Conservation (phyloP, 257 asterid species). For the Eustoma russellianum region DNA sequence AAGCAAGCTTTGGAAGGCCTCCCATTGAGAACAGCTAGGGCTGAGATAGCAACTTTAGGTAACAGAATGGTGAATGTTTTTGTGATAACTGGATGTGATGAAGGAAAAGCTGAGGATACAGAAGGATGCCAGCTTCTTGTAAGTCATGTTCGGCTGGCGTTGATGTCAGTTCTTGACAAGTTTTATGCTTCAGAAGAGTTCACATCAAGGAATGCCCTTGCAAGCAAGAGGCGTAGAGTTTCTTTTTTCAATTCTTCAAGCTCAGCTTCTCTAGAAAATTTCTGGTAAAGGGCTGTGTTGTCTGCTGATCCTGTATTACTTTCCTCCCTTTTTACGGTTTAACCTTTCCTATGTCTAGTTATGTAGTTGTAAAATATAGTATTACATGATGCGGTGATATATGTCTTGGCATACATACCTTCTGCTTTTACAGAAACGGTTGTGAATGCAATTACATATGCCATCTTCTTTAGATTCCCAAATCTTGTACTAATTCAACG, state of each 20-base stretch:
- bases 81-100: constrained; percentile 31
- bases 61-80: constrained; percentile 63
- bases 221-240: constrained; percentile 57
- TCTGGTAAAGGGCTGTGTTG: constrained; percentile 30
- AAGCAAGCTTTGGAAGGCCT: constrained; percentile 53
- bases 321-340: constrained; percentile 1
- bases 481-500: constrained; percentile 11
- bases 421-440: constrained; percentile 30
- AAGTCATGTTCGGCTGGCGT: constrained; percentile 40
- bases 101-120: constrained; percentile 13
- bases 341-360: constrained; percentile 8
- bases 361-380: constrained; percentile 5
- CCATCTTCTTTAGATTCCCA: constrained; percentile 17
- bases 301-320: not conserved
- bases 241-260: constrained; percentile 36
- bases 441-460: constrained; percentile 70
- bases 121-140: constrained; percentile 31
- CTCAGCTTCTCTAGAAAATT: constrained; percentile 38
- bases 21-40: constrained; percentile 42
- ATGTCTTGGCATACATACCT: constrained; percentile 64
- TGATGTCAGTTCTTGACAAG: constrained; percentile 67
- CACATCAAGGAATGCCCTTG: constrained; percentile 37
- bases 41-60: constrained; percentile 77
- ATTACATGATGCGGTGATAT: constrained; percentile 22
- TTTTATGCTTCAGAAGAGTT: constrained; percentile 78